phyloP scores from a whole-genome alignment of 768 basidiomycete genomes.

The Rhodotorula paludigena region DNA sequence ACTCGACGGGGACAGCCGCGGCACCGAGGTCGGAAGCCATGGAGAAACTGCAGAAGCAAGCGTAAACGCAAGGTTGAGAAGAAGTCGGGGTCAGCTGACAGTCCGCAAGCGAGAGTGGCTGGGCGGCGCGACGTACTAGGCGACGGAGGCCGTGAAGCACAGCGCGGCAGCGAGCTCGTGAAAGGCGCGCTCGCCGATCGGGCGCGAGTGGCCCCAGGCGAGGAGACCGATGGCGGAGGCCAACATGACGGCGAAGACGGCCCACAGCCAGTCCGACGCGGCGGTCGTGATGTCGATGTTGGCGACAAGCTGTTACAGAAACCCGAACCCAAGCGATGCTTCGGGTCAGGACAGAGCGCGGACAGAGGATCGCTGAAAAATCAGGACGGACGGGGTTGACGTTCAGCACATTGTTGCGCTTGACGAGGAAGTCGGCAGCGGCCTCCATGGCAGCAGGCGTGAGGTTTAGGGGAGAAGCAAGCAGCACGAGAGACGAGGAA shows the following conservation, averaged over 20 bases:
- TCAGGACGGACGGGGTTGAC: not conserved
- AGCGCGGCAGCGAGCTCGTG: constrained; percentile 55
- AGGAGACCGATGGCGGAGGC: constrained; percentile 50
- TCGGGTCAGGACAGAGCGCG: too few relatives aligned
- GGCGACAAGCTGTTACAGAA: not conserved
- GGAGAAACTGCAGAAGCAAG: constrained; percentile 46
- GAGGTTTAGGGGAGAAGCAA: too few relatives aligned
- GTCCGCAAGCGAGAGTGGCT: not conserved
- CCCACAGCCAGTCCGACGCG: constrained; percentile 58
- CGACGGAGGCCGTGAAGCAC: constrained; percentile 49
- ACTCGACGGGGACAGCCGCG: constrained; percentile 53
- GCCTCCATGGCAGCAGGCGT: not conserved
- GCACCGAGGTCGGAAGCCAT: constrained; percentile 59
- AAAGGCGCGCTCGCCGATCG: constrained; percentile 53
- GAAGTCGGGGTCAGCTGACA: not conserved
- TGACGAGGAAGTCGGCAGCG: not conserved
- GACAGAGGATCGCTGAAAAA: not conserved
- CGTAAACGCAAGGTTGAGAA: not conserved
- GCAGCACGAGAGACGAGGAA: not conserved
- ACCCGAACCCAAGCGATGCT: too few relatives aligned
- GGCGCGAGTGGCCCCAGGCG: constrained; percentile 22
- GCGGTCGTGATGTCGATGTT: constrained; percentile 50
- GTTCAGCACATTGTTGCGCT: not conserved
- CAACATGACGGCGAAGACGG: constrained; percentile 56
- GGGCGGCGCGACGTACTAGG: constrained; percentile 44